Conservation (phyloP, 495 filamentous ascomycete genomes). For the Mytilinidion resinicola region DNA sequence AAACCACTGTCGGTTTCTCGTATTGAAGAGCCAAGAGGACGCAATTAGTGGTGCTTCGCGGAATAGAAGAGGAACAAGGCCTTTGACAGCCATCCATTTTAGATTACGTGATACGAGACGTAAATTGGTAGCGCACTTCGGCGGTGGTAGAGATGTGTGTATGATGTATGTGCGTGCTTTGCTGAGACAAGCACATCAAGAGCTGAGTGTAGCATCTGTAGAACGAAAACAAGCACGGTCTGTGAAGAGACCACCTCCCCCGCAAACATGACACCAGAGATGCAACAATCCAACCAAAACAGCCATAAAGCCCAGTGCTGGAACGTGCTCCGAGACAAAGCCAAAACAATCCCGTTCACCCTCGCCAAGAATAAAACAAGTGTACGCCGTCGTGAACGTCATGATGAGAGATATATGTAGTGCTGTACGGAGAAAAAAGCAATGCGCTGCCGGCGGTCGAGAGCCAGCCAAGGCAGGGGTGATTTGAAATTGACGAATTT, state of each 20-base stretch:
- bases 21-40: no score
- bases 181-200: no score
- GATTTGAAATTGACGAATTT: background rate
- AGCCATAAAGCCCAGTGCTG: background rate
- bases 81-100: background rate
- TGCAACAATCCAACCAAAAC: slow-evolving; percentile 3
- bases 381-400: slow-evolving; percentile 1
- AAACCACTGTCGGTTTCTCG: no score
- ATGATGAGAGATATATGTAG: background rate
- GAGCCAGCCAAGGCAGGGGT: background rate
- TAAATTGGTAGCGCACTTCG: background rate
- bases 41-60: no score
- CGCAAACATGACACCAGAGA: background rate
- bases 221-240: no score
- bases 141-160: background rate
- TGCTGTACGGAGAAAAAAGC: background rate
- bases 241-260: background rate
- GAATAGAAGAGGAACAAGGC: no score
- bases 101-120: slow-evolving; percentile 3
- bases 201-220: no score
- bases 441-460: background rate
- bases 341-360: no score
- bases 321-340: background rate
- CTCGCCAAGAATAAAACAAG: no score
- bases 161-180: no score